phyloP scores from a whole-genome alignment of 2,329 filamentous ascomycete species.

The Curvularia lunata region DNA sequence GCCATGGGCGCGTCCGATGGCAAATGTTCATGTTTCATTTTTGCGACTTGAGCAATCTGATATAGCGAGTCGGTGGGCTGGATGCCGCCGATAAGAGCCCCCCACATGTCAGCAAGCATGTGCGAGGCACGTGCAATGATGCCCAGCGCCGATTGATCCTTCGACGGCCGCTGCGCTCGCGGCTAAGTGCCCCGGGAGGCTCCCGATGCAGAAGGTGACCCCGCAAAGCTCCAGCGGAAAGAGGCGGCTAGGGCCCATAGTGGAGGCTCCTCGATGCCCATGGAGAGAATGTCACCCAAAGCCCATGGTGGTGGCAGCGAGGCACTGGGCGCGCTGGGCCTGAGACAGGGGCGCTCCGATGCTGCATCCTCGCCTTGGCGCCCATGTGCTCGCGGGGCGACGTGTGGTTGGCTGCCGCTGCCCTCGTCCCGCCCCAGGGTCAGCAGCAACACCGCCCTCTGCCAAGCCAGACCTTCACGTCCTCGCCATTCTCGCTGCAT shows the following conservation, averaged over 20 bases:
- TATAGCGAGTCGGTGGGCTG: background rate
- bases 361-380: conserved; percentile 6
- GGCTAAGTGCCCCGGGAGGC: conserved; percentile 3
- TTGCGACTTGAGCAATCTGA: background rate
- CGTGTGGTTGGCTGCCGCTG: conserved; percentile 16
- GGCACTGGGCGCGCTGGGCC: conserved; percentile 9
- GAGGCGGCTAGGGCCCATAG: conserved; percentile 7
- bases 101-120: conserved; percentile 1
- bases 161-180: background rate
- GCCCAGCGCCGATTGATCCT: conserved; percentile 14
- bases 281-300: conserved; percentile 7
- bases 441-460: conserved; percentile 14
- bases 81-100: background rate
- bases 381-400: conserved; percentile 11
- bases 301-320: conserved; percentile 11
- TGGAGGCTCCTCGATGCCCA: conserved; percentile 14
- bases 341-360: conserved; percentile 15
- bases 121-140: conserved; percentile 17
- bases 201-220: conserved; percentile 21
- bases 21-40: background rate
- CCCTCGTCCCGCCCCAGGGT: conserved; percentile 5
- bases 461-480: conserved; percentile 26
- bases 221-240: conserved; percentile 8
- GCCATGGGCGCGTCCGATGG: background rate
- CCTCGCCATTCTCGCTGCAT: conserved; percentile 8